Percentiles rank a stretch among this genome's conserved stretches.
Evolutionary conservation across 225 moss, liverwort and hornwort genomes (phyloP).

Genomic region (Straminergon stramineum): DNA sequence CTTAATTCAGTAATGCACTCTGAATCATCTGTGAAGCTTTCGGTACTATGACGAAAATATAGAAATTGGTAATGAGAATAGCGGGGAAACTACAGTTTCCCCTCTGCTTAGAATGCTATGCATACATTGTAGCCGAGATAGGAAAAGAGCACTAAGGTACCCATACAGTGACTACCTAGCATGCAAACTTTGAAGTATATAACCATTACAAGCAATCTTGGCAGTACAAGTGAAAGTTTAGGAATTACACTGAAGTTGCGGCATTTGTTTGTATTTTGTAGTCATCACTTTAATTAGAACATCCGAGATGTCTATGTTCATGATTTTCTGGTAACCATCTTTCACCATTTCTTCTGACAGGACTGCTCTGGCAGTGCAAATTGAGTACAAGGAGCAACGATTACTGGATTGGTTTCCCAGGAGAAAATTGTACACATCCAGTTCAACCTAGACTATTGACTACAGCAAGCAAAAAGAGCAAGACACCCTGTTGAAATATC

Average conservation of each 20-base stretch:
- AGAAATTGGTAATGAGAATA: neutral
- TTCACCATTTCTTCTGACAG: slow-evolving; percentile 35
- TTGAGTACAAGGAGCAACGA: neutral
- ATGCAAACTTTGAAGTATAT: neutral
- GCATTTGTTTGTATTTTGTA: slow-evolving; percentile 6
- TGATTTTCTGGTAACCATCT: slow-evolving; percentile 18
- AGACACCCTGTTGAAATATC: neutral
- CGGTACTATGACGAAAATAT: no score
- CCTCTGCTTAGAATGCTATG: neutral
- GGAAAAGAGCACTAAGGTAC: neutral
- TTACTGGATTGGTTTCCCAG: neutral
- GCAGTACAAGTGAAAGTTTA: neutral
- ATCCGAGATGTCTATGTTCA: slow-evolving; percentile 26
- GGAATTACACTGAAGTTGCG: slow-evolving; percentile 25
- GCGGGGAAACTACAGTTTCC: neutral
- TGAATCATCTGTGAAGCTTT: neutral
- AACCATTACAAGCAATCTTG: neutral
- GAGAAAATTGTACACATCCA: neutral
- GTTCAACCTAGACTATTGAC: neutral
- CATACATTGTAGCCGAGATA: neutral
- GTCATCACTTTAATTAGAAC: slow-evolving; percentile 17
- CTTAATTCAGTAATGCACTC: neutral
- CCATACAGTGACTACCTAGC: neutral
- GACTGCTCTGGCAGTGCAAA: slow-evolving; percentile 5
- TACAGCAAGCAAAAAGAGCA: neutral